Evolutionary conservation across 1,284 basidiomycete species (phyloP).

Genomic region (Tilletia horrida): DNA sequence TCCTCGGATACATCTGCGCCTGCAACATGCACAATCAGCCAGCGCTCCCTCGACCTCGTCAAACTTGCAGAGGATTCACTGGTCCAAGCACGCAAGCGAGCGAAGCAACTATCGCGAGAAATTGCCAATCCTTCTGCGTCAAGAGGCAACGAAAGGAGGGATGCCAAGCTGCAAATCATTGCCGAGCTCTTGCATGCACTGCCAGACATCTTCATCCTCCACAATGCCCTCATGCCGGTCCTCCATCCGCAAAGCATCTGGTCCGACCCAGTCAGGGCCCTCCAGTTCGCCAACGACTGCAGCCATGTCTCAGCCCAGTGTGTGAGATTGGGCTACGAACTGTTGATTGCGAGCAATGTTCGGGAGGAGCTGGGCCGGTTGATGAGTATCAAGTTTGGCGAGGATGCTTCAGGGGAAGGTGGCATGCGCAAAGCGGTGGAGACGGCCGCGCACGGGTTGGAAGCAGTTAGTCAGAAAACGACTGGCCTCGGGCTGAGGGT

Average conservation of each 20-base stretch:
- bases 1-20: neutral
- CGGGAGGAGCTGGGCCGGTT: constrained; percentile 11
- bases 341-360: constrained; percentile 15
- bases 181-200: constrained; percentile 53
- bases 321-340: neutral
- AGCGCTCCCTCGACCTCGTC: constrained; percentile 32
- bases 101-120: constrained; percentile 10
- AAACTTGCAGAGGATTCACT: constrained; percentile 27
- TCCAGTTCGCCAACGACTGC: constrained; percentile 85
- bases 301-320: constrained; percentile 34
- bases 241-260: constrained; percentile 62
- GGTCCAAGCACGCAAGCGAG: constrained; percentile 15
- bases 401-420: neutral
- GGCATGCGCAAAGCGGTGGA: neutral
- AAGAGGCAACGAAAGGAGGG: neutral
- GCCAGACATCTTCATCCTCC: constrained; percentile 66
- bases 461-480: neutral
- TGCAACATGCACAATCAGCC: constrained; percentile 31
- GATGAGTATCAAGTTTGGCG: neutral
- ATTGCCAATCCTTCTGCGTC: neutral
- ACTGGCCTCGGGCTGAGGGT: constrained; percentile 1
- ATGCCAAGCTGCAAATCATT: neutral
- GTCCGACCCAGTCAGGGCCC: constrained; percentile 63
- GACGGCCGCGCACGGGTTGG: neutral
- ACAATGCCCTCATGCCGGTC: constrained; percentile 76